phyloP scores from a whole-genome alignment of 2,329 filamentous ascomycete species.

The Alternaria sp. region DNA sequence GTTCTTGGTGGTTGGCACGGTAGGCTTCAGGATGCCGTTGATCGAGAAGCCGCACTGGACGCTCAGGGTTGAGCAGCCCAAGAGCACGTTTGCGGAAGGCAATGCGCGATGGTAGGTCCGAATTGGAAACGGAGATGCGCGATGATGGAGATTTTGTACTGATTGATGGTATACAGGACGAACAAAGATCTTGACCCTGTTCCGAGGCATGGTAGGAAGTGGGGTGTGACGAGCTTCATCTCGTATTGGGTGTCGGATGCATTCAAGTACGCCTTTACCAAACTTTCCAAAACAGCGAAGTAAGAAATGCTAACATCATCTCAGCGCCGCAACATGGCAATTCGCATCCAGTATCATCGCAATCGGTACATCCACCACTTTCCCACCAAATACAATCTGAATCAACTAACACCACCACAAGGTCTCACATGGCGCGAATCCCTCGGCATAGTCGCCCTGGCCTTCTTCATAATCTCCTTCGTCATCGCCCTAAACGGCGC shows the following conservation, averaged over 20 bases:
- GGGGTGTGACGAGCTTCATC: conserved; percentile 55
- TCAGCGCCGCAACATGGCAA: conserved; percentile 60
- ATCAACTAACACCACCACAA: conserved; percentile 9
- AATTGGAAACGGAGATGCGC: background rate
- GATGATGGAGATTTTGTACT: background rate
- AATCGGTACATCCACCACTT: conserved; percentile 30
- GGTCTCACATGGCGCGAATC: conserved; percentile 64
- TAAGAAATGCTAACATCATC: conserved; percentile 6
- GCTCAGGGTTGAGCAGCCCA: conserved; percentile 53
- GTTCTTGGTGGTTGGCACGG: background rate
- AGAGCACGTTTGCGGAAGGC: conserved; percentile 55
- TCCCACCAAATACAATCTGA: no score
- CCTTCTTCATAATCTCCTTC: conserved; percentile 61
- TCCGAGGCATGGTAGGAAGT: conserved; percentile 52
- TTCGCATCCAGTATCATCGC: conserved; percentile 51
- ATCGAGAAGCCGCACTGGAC: conserved; percentile 48
- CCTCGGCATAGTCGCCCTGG: conserved; percentile 59
- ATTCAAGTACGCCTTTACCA: conserved; percentile 51
- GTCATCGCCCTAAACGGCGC: conserved; percentile 69
- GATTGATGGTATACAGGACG: conserved; percentile 37
- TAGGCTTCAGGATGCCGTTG: conserved; percentile 29
- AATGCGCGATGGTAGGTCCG: conserved; percentile 43
- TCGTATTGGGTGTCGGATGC: conserved; percentile 62
- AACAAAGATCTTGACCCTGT: conserved; percentile 60
- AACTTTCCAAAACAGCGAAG: background rate